These are phyloP conservation scores for Aphanoascus verrucosus DNA, from an alignment of 2,329 filamentous ascomycete species.

Conservation along the genomic window DNA sequence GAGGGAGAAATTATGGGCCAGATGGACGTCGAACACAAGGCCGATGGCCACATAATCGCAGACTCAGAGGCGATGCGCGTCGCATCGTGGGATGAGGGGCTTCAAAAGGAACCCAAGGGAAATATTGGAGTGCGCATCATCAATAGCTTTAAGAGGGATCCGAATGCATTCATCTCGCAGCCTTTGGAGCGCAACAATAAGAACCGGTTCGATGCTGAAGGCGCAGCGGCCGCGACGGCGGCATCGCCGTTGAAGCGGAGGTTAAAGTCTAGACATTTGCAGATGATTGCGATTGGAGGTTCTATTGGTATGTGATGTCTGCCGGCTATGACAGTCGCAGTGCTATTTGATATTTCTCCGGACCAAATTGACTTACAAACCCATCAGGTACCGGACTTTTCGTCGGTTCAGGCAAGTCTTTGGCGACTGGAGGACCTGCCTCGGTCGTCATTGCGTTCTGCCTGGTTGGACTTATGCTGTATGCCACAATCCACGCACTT, in stretches of 20 bases:
- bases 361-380: background rate
- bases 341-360: background rate
- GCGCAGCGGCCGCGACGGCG: constrained; percentile 22
- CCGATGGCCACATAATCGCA: constrained; percentile 8
- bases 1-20: background rate
- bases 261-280: constrained; percentile 23
- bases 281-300: constrained; percentile 20
- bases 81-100: constrained; percentile 8
- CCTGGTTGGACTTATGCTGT: constrained; percentile 77
- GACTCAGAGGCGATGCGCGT: constrained; percentile 9
- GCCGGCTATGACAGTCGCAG: background rate
- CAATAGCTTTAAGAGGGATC: constrained; percentile 24
- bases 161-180: constrained; percentile 19
- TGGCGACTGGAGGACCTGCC: constrained; percentile 64
- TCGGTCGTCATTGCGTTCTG: constrained; percentile 66
- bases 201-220: constrained; percentile 21
- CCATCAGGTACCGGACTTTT: constrained; percentile 63
- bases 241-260: constrained; percentile 20
- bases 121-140: constrained; percentile 16
- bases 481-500: constrained; percentile 80
- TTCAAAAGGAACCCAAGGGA: constrained; percentile 3
- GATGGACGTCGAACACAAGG: background rate
- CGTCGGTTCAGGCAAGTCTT: constrained; percentile 64
- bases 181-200: constrained; percentile 13
- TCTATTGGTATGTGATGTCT: constrained; percentile 13